These are phyloP conservation scores for Nitzschia sp. DNA, from an alignment of 108 stramenopile genomes.

Conservation along the genomic window DNA sequence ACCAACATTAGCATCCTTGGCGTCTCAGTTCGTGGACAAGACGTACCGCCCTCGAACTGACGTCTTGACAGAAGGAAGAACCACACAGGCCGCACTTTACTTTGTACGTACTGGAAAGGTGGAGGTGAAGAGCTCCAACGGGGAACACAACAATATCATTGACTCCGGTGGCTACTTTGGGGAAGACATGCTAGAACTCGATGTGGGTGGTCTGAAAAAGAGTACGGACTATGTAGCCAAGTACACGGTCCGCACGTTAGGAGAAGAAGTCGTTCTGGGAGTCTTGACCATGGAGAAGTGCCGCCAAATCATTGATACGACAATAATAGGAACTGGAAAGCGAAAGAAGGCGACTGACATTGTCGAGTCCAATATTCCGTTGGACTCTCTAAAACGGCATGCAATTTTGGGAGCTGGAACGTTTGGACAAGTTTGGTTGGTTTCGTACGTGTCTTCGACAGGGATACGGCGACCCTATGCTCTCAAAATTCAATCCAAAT, in stretches of 20 bases:
- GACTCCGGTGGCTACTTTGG: constrained; percentile 67
- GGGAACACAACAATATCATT: constrained; percentile 34
- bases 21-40: constrained; percentile 47
- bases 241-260: constrained; percentile 44
- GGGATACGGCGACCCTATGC: constrained; percentile 66
- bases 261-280: constrained; percentile 50
- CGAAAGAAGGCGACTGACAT: not conserved
- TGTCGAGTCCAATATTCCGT: constrained; percentile 2
- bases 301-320: constrained; percentile 53
- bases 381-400: constrained; percentile 24
- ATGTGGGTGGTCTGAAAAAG: constrained; percentile 33
- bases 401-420: constrained; percentile 30
- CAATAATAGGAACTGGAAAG: constrained; percentile 78
- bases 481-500: constrained; percentile 88
- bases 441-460: constrained; percentile 22
- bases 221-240: constrained; percentile 36
- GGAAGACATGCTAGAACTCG: constrained; percentile 58
- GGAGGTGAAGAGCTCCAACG: constrained; percentile 35
- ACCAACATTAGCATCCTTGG: constrained; percentile 58
- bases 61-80: constrained; percentile 82
- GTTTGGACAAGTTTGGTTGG: constrained; percentile 86
- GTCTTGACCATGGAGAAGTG: constrained; percentile 60
- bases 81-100: constrained; percentile 50
- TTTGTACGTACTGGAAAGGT: constrained; percentile 63
- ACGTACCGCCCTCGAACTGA: constrained; percentile 57